These are phyloP conservation scores for Podaxis sp. DNA, from an alignment of 768 basidiomycete species.

Conservation along the genomic window DNA sequence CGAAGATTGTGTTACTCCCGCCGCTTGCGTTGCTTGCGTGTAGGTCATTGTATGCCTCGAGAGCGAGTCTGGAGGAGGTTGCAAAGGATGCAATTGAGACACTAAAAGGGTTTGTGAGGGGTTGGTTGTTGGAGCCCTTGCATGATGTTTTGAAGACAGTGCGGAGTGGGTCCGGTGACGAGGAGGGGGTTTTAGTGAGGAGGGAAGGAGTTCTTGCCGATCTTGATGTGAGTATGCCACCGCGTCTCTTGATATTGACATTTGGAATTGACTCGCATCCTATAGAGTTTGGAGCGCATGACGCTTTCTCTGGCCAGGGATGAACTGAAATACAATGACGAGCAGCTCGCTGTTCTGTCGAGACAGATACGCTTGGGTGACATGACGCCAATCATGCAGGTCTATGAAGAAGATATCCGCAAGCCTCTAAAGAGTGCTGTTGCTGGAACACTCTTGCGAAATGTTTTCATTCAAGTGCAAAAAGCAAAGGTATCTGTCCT, in stretches of 20 bases:
- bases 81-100: conserved; percentile 63
- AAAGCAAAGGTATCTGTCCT: conserved; percentile 72
- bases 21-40: conserved; percentile 54
- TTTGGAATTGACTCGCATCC: neutral
- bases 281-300: conserved; percentile 90
- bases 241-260: neutral
- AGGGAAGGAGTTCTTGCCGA: conserved; percentile 83
- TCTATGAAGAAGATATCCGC: conserved; percentile 92
- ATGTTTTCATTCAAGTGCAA: conserved; percentile 88
- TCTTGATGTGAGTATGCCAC: conserved; percentile 52
- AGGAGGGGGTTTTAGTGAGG: conserved; percentile 69
- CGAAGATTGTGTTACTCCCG: conserved; percentile 72
- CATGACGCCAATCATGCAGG: conserved; percentile 77
- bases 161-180: conserved; percentile 50
- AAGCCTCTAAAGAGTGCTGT: conserved; percentile 80
- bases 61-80: conserved; percentile 44
- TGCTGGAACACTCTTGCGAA: conserved; percentile 74
- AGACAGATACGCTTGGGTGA: conserved; percentile 72
- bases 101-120: conserved; percentile 63
- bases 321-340: conserved; percentile 58
- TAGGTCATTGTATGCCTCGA: conserved; percentile 40
- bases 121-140: conserved; percentile 88
- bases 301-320: conserved; percentile 80
- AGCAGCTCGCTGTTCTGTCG: conserved; percentile 64
- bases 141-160: conserved; percentile 79